phyloP scores from a whole-genome alignment of 768 basidiomycete species.

The Pulveroboletus sp. region DNA sequence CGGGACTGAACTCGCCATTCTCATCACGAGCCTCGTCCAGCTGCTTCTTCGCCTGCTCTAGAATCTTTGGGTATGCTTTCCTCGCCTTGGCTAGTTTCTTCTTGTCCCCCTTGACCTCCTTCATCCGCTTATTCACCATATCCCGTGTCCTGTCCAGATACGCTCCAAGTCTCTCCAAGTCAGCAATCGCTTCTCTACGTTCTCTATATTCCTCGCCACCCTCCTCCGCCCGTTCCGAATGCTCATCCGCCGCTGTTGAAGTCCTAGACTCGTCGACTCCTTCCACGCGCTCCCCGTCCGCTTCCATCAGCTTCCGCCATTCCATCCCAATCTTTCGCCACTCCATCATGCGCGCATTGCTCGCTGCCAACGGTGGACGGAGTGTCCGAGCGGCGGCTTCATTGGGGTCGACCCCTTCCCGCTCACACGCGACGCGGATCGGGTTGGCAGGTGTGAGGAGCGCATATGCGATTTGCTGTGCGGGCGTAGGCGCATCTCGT shows the following conservation, averaged over 20 bases:
- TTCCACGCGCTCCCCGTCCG: neutral
- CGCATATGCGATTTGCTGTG: conserved; percentile 43
- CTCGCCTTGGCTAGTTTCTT: conserved; percentile 18
- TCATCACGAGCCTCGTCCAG: conserved; percentile 5
- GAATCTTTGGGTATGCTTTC: conserved; percentile 14
- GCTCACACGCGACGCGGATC: conserved; percentile 24
- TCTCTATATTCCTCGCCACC: neutral
- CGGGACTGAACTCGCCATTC: conserved; percentile 4
- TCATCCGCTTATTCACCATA: conserved; percentile 13
- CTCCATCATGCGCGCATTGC: conserved; percentile 13
- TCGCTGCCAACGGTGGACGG: conserved; percentile 2
- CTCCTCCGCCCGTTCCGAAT: neutral
- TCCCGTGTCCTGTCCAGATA: conserved; percentile 20
- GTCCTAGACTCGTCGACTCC: conserved; percentile 7
- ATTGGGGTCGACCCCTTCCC: conserved; percentile 25
- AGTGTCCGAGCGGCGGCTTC: conserved; percentile 16
- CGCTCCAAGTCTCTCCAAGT: conserved; percentile 10
- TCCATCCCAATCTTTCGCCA: conserved; percentile 19
- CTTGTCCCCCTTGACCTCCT: conserved; percentile 15
- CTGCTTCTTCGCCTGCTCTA: conserved; percentile 8
- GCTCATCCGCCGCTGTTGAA: conserved; percentile 2
- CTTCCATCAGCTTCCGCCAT: conserved; percentile 19
- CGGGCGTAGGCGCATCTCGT: conserved; percentile 38
- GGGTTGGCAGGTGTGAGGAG: conserved; percentile 30
- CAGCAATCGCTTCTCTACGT: neutral